Conservation (phyloP, 139 green algal species). For the Tetradesmus obliquus region DNA sequence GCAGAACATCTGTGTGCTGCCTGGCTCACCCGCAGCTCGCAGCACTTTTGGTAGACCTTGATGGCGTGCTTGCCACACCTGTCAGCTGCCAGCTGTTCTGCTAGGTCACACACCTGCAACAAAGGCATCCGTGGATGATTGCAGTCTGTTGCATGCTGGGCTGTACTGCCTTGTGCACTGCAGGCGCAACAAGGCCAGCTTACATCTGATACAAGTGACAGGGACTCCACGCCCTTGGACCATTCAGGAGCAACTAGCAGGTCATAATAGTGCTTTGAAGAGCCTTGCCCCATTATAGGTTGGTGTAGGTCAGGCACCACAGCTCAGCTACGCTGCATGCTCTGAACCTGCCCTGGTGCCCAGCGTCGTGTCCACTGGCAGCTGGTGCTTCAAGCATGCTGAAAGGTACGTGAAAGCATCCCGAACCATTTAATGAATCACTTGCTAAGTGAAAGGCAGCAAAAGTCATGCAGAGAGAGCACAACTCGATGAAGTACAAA, state of each 20-base stretch:
- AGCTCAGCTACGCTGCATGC: not conserved
- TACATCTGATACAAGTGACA: not conserved
- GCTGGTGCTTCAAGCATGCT: not conserved
- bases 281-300: not conserved
- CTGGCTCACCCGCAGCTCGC: conserved; percentile 5
- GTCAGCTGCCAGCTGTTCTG: not conserved
- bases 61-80: not conserved
- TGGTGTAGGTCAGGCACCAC: not conserved
- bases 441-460: too few relatives aligned
- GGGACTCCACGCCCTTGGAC: not conserved
- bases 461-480: not conserved
- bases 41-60: not conserved
- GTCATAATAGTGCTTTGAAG: not conserved
- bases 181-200: not conserved
- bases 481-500: not conserved
- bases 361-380: not conserved
- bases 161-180: not conserved
- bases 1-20: not conserved
- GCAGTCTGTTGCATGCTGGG: not conserved
- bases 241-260: not conserved
- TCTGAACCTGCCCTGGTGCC: not conserved
- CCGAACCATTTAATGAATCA: too few relatives aligned
- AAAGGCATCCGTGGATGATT: not conserved
- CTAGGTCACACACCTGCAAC: not conserved
- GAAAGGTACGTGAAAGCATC: not conserved